A percentile compares a stretch with the other conserved stretches of the same genome.
Conservation (phyloP, 352 stramenopile species). For the Pythium brachiatum region DNA sequence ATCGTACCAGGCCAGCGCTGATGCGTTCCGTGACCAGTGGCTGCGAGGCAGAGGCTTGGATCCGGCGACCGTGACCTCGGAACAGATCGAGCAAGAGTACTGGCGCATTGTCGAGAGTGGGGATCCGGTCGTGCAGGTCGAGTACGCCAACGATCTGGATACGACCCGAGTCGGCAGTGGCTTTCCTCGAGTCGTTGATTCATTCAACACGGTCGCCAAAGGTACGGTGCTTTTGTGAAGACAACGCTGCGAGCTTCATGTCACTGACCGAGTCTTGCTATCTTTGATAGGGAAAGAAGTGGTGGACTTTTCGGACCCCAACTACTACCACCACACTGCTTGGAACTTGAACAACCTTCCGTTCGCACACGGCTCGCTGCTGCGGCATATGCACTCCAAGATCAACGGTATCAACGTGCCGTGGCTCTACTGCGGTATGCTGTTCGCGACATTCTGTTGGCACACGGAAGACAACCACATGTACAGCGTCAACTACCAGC, state of each 20-base stretch:
- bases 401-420: slow-evolving; percentile 98
- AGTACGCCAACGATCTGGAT: slow-evolving; percentile 91
- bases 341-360: slow-evolving; percentile 99
- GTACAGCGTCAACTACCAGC: slow-evolving; percentile 99
- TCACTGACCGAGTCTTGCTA: no score
- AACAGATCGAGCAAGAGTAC: slow-evolving; percentile 86
- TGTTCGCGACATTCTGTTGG: slow-evolving; percentile 98
- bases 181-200: slow-evolving; percentile 49
- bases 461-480: slow-evolving; percentile 99
- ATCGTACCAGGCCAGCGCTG: slow-evolving; percentile 58
- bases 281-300: slow-evolving; percentile 32
- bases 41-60: slow-evolving; percentile 38
- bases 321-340: slow-evolving; percentile 78
- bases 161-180: slow-evolving; percentile 77
- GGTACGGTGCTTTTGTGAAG: neutral
- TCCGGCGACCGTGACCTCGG: slow-evolving; percentile 41
- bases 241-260: no score
- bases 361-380: slow-evolving; percentile 87
- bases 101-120: slow-evolving; percentile 84
- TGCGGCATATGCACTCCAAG: slow-evolving; percentile 91
- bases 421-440: slow-evolving; percentile 98
- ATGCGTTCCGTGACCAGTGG: slow-evolving; percentile 59
- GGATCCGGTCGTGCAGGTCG: slow-evolving; percentile 50
- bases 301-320: slow-evolving; percentile 50
- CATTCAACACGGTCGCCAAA: slow-evolving; percentile 24